Evolutionary conservation across 192 early-diverging fungal species (phyloP).

Genomic region (Phycomyces blakesleeanus): DNA sequence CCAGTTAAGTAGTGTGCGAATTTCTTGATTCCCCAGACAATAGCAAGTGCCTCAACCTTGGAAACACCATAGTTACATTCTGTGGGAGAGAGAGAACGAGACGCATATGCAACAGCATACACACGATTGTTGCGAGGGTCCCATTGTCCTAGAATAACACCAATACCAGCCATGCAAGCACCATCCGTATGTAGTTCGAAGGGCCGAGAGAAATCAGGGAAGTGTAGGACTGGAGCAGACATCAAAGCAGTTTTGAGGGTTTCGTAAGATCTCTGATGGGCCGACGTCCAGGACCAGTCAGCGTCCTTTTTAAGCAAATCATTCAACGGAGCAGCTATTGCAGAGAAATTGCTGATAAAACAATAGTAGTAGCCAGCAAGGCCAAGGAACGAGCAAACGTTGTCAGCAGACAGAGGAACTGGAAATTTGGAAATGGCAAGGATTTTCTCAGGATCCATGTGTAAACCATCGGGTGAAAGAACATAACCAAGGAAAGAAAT

Average conservation of each 20-base stretch:
- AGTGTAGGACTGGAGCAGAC: conserved; percentile 2
- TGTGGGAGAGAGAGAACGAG: neutral
- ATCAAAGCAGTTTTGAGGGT: neutral
- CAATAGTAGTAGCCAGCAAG: conserved; percentile 10
- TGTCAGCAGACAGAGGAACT: neutral
- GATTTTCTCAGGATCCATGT: conserved; percentile 10
- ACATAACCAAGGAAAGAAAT: conserved; percentile 13
- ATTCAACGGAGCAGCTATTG: conserved; percentile 11
- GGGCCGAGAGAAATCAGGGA: conserved; percentile 1
- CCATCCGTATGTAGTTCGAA: conserved; percentile 13
- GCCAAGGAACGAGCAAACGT: conserved; percentile 21
- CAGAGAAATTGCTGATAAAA: conserved; percentile 14
- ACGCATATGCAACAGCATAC: neutral
- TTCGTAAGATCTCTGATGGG: neutral
- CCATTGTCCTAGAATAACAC: neutral
- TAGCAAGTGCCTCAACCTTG: neutral
- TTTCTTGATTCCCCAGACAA: conserved; percentile 1
- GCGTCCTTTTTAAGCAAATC: conserved; percentile 10
- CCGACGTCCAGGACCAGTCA: neutral
- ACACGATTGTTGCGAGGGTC: conserved; percentile 1
- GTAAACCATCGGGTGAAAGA: conserved; percentile 10
- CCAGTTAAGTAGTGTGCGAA: neutral
- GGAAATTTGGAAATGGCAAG: neutral
- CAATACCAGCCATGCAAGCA: conserved; percentile 6
- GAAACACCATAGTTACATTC: conserved; percentile 7